Conservation (phyloP, 1,284 basidiomycete genomes). For the Malassezia globosa region DNA sequence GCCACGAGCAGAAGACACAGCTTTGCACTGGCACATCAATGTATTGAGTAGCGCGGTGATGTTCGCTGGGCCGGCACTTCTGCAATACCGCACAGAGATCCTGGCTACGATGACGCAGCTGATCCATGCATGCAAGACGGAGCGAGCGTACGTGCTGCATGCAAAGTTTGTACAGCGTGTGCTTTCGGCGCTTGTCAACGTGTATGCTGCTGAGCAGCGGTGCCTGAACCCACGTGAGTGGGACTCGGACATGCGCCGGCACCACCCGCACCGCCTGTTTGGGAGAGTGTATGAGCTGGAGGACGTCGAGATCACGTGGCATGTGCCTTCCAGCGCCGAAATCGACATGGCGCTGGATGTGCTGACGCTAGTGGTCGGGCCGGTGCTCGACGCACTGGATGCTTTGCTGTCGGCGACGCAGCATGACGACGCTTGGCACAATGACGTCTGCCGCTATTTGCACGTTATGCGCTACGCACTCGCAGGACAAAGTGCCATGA, state of each 20-base stretch:
- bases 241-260: slow-evolving; percentile 65
- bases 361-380: slow-evolving; percentile 59
- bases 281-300: slow-evolving; percentile 68
- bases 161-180: slow-evolving; percentile 69
- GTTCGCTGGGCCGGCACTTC: slow-evolving; percentile 47
- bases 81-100: slow-evolving; percentile 61
- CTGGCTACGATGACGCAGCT: slow-evolving; percentile 61
- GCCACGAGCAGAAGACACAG: slow-evolving; percentile 75
- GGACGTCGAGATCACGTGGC: slow-evolving; percentile 79
- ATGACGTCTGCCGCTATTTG: slow-evolving; percentile 80
- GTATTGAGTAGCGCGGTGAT: slow-evolving; percentile 36
- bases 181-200: slow-evolving; percentile 62
- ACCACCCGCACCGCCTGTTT: slow-evolving; percentile 67
- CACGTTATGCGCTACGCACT: slow-evolving; percentile 56
- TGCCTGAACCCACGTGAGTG: slow-evolving; percentile 77
- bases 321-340: slow-evolving; percentile 64
- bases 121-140: slow-evolving; percentile 69
- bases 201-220: slow-evolving; percentile 70
- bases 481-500: slow-evolving; percentile 58
- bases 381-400: slow-evolving; percentile 51
- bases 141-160: slow-evolving; percentile 75
- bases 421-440: slow-evolving; percentile 55
- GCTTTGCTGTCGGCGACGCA: slow-evolving; percentile 1
- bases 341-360: slow-evolving; percentile 71
- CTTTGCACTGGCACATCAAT: slow-evolving; percentile 72